Conservation (phyloP, 2,329 filamentous ascomycete species). For the Penicillium sp. region DNA sequence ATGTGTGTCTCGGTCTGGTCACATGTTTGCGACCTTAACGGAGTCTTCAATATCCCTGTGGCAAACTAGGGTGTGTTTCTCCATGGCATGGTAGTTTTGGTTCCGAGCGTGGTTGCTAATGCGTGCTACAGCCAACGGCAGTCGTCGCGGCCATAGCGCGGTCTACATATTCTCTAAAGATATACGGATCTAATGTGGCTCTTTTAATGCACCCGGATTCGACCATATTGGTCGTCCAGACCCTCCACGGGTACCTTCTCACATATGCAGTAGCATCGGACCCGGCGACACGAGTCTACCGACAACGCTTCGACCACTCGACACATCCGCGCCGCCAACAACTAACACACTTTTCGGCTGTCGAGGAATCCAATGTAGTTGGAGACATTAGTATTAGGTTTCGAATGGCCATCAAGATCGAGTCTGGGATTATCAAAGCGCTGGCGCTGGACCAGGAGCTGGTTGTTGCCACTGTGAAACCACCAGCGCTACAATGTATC, state of each 20-base stretch:
- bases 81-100: background rate
- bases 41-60: slow-evolving; percentile 84
- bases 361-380: slow-evolving; percentile 79
- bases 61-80: slow-evolving; percentile 77
- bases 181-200: slow-evolving; percentile 81
- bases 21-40: slow-evolving; percentile 85
- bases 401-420: slow-evolving; percentile 96
- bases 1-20: slow-evolving; percentile 73
- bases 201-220: slow-evolving; percentile 88
- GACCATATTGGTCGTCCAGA: slow-evolving; percentile 87
- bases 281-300: slow-evolving; percentile 78
- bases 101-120: slow-evolving; percentile 26
- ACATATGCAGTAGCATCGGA: slow-evolving; percentile 92
- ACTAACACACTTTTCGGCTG: slow-evolving; percentile 57
- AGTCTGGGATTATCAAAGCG: slow-evolving; percentile 86
- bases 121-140: slow-evolving; percentile 68
- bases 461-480: slow-evolving; percentile 85
- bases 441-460: slow-evolving; percentile 90
- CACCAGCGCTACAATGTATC: slow-evolving; percentile 94
- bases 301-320: slow-evolving; percentile 66
- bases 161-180: slow-evolving; percentile 73
- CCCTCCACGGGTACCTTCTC: slow-evolving; percentile 80
- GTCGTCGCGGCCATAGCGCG: slow-evolving; percentile 82
- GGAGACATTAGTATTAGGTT: slow-evolving; percentile 88
- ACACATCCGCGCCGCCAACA: slow-evolving; percentile 48